phyloP scores from a whole-genome alignment of 805 yeast species.

The Brettanomyces naardenensis region DNA sequence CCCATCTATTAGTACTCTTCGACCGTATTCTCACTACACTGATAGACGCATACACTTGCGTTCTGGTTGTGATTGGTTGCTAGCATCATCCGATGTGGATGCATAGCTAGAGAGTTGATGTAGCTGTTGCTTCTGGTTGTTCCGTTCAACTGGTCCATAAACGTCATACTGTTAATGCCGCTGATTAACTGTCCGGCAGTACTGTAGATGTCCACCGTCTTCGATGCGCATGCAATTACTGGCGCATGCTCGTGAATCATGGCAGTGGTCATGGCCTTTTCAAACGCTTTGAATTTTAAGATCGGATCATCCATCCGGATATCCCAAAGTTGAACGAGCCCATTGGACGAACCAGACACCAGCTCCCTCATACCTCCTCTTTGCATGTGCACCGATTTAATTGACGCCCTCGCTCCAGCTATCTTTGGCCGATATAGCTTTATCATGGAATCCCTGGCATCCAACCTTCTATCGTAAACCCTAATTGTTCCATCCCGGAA shows the following conservation, averaged over 20 bases:
- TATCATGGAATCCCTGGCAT: conserved; percentile 79
- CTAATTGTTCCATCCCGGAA: conserved; percentile 85
- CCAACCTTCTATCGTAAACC: conserved; percentile 84
- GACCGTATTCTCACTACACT: conserved; percentile 31
- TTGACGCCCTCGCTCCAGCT: conserved; percentile 18
- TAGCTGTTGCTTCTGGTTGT: conserved; percentile 41
- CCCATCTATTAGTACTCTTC: conserved; percentile 11
- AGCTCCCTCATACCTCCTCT: conserved; percentile 92
- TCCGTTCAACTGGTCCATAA: conserved; percentile 36
- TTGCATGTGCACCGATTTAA: conserved; percentile 85
- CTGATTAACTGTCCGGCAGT: conserved; percentile 72
- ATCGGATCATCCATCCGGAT: conserved; percentile 71
- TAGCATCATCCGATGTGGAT: conserved; percentile 91
- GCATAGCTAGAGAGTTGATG: conserved; percentile 64
- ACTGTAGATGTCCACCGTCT: conserved; percentile 72
- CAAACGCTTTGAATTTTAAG: conserved; percentile 46
- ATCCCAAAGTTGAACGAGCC: conserved; percentile 86
- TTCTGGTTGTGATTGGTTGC: conserved; percentile 82
- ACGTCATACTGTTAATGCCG: conserved; percentile 33
- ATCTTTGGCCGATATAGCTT: conserved; percentile 63
- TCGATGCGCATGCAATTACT: conserved; percentile 80
- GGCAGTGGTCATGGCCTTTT: conserved; percentile 51
- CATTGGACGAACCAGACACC: conserved; percentile 76
- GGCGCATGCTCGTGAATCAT: conserved; percentile 97
- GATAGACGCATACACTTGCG: conserved; percentile 57